These are phyloP conservation scores for Amanita thiersii DNA, from an alignment of 768 basidiomycete genomes.

Conservation along the genomic window DNA sequence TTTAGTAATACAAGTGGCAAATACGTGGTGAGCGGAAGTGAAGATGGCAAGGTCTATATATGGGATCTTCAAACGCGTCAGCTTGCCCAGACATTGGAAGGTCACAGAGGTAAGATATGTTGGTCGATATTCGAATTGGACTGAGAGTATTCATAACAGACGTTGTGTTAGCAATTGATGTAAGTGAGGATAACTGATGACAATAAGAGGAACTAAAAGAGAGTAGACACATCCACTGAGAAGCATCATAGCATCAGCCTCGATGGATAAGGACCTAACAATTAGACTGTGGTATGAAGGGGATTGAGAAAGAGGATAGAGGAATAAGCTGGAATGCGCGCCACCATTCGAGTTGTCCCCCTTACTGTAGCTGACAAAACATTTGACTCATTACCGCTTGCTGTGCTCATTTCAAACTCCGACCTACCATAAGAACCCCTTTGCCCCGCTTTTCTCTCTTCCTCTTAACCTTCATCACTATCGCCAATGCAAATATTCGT, in stretches of 20 bases:
- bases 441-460: slow-evolving; percentile 7
- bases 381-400: slow-evolving; percentile 17
- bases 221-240: slow-evolving; percentile 70
- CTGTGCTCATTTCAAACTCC: slow-evolving; percentile 32
- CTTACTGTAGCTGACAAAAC: not conserved
- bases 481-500: slow-evolving; percentile 12
- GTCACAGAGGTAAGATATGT: slow-evolving; percentile 60
- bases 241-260: slow-evolving; percentile 78
- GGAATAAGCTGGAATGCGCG: not conserved
- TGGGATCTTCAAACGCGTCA: slow-evolving; percentile 86
- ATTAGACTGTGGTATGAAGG: slow-evolving; percentile 76
- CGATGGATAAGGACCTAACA: slow-evolving; percentile 81
- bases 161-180: slow-evolving; percentile 75
- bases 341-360: not conserved
- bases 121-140: slow-evolving; percentile 1
- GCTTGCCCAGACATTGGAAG: slow-evolving; percentile 66
- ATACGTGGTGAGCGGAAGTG: slow-evolving; percentile 82
- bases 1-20: slow-evolving; percentile 54
- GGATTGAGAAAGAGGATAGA: slow-evolving; percentile 6
- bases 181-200: slow-evolving; percentile 21
- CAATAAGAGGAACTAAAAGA: not conserved
- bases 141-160: slow-evolving; percentile 22
- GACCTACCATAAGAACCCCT: slow-evolving; percentile 19
- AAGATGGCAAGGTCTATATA: slow-evolving; percentile 81
- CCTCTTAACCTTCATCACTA: slow-evolving; percentile 11